Conservation (phyloP, 768 basidiomycete genomes). For the Mycena floridula region DNA sequence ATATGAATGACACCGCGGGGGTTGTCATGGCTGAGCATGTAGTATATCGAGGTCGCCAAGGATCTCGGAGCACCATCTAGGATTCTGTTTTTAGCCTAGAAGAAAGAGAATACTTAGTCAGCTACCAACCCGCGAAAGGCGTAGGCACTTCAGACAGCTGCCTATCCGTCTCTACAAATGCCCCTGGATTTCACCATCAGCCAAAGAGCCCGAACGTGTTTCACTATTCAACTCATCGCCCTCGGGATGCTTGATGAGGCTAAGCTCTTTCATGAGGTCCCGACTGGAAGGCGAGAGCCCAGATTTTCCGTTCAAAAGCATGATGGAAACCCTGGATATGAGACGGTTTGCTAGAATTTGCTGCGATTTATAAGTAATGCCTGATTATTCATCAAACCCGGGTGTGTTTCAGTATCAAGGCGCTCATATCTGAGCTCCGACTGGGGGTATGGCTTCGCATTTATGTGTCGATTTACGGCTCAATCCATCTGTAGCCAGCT, state of each 20-base stretch:
- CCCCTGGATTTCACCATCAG: constrained; percentile 15
- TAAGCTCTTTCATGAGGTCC: background rate
- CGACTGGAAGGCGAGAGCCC: background rate
- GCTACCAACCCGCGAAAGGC: constrained; percentile 23
- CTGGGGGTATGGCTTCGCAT: too few species aligned
- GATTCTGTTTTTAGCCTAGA: background rate
- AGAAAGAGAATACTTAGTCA: background rate
- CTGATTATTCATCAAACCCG: too few species aligned
- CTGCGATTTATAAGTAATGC: too few species aligned
- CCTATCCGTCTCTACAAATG: constrained; percentile 29
- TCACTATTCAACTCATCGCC: too few species aligned
- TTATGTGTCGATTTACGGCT: too few species aligned
- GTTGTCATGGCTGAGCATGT: constrained; percentile 35
- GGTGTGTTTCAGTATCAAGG: too few species aligned
- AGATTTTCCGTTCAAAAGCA: too few species aligned
- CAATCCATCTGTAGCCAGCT: too few species aligned
- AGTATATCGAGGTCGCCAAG: constrained; percentile 42
- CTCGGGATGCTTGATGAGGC: background rate
- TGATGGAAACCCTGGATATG: too few species aligned
- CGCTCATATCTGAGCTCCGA: too few species aligned
- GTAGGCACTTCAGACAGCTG: constrained; percentile 20
- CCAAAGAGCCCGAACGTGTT: background rate
- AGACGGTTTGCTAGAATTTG: too few species aligned
- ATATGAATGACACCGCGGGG: constrained; percentile 37
- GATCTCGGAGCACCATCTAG: constrained; percentile 21